Conservation (phyloP, 306 rosid genomes). For the Vigna mungo region DNA sequence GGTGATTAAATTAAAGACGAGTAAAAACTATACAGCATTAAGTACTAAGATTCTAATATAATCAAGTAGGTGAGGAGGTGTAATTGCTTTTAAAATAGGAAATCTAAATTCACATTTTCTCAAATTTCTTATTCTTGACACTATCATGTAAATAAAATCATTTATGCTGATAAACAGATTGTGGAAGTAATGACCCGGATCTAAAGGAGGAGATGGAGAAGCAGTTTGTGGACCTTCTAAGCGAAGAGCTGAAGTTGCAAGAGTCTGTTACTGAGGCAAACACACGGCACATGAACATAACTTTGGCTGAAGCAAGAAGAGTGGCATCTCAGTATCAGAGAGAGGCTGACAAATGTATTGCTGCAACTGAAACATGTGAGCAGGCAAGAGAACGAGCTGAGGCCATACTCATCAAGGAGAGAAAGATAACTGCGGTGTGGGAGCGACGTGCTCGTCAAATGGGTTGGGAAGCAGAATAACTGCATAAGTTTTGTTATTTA, state of each 20-base stretch:
- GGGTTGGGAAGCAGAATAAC: slow-evolving; percentile 86
- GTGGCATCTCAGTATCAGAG: slow-evolving; percentile 92
- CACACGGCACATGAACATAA: slow-evolving; percentile 80
- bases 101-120: slow-evolving; percentile 12
- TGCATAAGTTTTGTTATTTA: slow-evolving; percentile 21
- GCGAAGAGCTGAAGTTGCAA: slow-evolving; percentile 91
- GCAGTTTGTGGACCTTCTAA: slow-evolving; percentile 90
- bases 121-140: slow-evolving; percentile 26
- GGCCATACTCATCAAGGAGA: slow-evolving; percentile 81
- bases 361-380: slow-evolving; percentile 97
- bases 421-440: slow-evolving; percentile 74
- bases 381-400: slow-evolving; percentile 83
- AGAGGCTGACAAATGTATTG: slow-evolving; percentile 93
- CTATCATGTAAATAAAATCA: slow-evolving; percentile 13
- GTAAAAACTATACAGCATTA: not conserved
- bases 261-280: slow-evolving; percentile 79
- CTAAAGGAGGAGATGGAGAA: slow-evolving; percentile 96
- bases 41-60: slow-evolving; percentile 1
- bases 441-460: slow-evolving; percentile 84
- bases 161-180: slow-evolving; percentile 65
- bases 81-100: slow-evolving; percentile 18
- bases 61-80: slow-evolving; percentile 6
- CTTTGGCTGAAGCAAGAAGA: slow-evolving; percentile 86
- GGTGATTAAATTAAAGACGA: not conserved
- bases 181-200: slow-evolving; percentile 90